phyloP scores from a whole-genome alignment of 1,139 yeast species.

The Cylindricascospora bacillispora region DNA sequence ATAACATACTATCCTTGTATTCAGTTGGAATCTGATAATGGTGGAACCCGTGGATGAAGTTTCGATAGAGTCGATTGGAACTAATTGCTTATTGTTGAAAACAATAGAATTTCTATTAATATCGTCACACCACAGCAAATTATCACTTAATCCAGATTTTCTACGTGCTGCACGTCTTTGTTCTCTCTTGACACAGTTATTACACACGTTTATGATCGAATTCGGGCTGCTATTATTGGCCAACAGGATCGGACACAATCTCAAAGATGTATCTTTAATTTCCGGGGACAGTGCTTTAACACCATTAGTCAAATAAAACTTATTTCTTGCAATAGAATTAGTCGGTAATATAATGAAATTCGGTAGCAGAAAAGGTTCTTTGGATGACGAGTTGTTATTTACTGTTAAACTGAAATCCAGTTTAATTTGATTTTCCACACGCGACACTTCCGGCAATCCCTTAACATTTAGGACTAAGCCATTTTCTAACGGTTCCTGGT shows the following conservation, averaged over 20 bases:
- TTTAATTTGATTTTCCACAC: constrained; percentile 94
- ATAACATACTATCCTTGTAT: constrained; percentile 85
- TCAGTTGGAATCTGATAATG: constrained; percentile 66
- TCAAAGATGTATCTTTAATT: too few relatives aligned
- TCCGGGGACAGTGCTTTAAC: too few relatives aligned
- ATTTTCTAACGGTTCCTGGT: too few relatives aligned
- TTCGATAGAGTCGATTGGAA: constrained; percentile 15
- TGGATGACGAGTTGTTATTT: too few relatives aligned
- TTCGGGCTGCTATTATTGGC: too few relatives aligned
- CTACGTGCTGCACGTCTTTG: constrained; percentile 87
- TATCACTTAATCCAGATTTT: constrained; percentile 56
- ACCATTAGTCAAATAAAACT: too few relatives aligned
- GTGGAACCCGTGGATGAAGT: too few relatives aligned
- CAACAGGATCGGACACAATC: too few relatives aligned
- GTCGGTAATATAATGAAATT: constrained; percentile 60
- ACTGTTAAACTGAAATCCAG: constrained; percentile 47
- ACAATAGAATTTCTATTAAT: constrained; percentile 72
- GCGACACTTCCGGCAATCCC: constrained; percentile 63
- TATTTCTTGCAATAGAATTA: constrained; percentile 78
- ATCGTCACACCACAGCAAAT: constrained; percentile 64
- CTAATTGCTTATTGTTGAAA: constrained; percentile 80
- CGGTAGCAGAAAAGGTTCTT: constrained; percentile 35
- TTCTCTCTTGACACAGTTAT: constrained; percentile 82
- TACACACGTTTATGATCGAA: too few relatives aligned
- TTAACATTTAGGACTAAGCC: too few relatives aligned